phyloP scores from a whole-genome alignment of 169 alveolate species.

The Babesia bovis region DNA sequence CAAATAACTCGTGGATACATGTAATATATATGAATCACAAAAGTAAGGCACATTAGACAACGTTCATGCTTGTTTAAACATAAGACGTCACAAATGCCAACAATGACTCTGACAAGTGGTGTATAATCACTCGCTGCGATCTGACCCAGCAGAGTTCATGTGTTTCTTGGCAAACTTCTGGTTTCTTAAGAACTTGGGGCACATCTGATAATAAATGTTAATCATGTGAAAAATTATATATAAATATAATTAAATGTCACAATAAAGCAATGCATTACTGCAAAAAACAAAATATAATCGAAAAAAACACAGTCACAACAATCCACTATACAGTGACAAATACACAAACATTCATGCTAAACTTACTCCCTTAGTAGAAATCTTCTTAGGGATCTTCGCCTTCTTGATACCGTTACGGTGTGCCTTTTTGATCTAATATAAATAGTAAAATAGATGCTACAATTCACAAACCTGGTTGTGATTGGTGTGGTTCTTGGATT shows the following conservation, averaged over 20 bases:
- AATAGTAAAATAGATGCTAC: neutral
- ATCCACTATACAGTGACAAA: neutral
- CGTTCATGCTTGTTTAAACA: no score
- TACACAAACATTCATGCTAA: neutral
- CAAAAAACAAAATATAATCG: neutral
- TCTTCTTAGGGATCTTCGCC: slow-evolving; percentile 72
- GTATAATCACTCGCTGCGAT: neutral
- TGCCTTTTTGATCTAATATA: slow-evolving; percentile 78
- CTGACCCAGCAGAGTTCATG: slow-evolving; percentile 52
- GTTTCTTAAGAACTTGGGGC: slow-evolving; percentile 84
- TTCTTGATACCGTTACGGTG: slow-evolving; percentile 86
- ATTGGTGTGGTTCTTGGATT: slow-evolving; percentile 87
- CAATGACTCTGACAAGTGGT: neutral
- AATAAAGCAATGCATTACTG: neutral
- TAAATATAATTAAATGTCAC: neutral
- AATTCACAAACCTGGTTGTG: slow-evolving; percentile 81
- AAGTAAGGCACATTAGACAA: no score
- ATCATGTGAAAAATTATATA: neutral
- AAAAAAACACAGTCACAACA: neutral
- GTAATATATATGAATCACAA: no score
- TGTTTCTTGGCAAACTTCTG: slow-evolving; percentile 83
- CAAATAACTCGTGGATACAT: no score
- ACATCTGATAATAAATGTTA: slow-evolving; percentile 64
- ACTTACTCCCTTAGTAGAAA: slow-evolving; percentile 83
- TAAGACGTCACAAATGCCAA: neutral